phyloP scores from a whole-genome alignment of 176 grass and related monocot species.

The Stipa capillata region DNA sequence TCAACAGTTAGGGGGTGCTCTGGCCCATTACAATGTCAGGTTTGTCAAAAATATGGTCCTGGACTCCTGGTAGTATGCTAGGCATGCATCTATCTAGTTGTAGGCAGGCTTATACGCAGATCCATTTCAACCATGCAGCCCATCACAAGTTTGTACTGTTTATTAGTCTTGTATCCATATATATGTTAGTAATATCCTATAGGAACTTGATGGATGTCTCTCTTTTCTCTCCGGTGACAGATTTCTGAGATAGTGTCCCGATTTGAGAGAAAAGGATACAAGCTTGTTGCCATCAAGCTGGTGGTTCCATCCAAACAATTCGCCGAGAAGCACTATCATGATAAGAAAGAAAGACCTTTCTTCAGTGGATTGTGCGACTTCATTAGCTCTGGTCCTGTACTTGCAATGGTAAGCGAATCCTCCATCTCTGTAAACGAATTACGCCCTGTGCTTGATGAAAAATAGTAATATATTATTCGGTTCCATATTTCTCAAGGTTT shows the following conservation, averaged over 20 bases:
- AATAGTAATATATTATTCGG: not conserved
- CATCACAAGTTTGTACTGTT: not conserved
- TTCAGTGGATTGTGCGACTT: conserved; percentile 84
- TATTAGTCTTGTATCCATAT: not conserved
- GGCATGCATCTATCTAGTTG: not conserved
- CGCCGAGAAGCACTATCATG: conserved; percentile 80
- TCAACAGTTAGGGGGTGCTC: not conserved
- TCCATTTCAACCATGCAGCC: too few relatives aligned
- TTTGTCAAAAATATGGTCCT: not conserved
- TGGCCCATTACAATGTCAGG: not conserved
- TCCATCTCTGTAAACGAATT: not conserved
- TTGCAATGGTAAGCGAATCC: conserved; percentile 68
- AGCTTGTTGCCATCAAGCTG: conserved; percentile 92
- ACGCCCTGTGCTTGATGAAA: not conserved
- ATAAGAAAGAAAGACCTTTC: conserved; percentile 87
- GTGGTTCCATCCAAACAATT: conserved; percentile 81
- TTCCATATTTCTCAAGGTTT: conserved; percentile 44
- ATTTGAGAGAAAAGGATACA: conserved; percentile 83
- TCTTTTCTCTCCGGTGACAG: conserved; percentile 13
- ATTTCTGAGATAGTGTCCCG: conserved; percentile 79
- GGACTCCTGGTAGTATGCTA: not conserved
- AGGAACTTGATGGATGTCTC: not conserved
- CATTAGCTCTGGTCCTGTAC: conserved; percentile 82
- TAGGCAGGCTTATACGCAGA: not conserved
- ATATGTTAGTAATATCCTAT: not conserved